phyloP scores from a whole-genome alignment of 371 early-diverging fungal species.

The Circinella umbellata region DNA sequence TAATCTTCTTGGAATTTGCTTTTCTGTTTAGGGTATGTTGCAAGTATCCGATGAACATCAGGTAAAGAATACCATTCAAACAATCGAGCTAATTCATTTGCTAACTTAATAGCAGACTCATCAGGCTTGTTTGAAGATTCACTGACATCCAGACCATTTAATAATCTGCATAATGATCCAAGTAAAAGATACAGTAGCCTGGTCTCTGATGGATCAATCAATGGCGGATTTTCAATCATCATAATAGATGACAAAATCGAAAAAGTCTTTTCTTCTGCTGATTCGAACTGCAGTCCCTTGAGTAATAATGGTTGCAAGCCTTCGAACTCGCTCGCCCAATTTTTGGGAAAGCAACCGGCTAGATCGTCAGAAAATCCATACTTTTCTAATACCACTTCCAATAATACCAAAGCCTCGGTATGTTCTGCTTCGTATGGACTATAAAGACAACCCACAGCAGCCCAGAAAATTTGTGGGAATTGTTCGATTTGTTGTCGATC shows the following conservation, averaged over 20 bases:
- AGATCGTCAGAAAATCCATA: slow-evolving; percentile 30
- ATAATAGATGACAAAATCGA: slow-evolving; percentile 43
- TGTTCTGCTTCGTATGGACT: slow-evolving; percentile 83
- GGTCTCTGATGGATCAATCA: slow-evolving; percentile 70
- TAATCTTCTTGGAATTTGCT: slow-evolving; percentile 77
- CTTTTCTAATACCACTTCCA: slow-evolving; percentile 68
- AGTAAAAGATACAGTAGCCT: slow-evolving; percentile 70
- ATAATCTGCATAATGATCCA: slow-evolving; percentile 69
- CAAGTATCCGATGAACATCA: slow-evolving; percentile 60
- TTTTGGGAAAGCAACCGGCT: slow-evolving; percentile 65
- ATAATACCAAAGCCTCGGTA: slow-evolving; percentile 64
- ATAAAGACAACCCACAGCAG: slow-evolving; percentile 75
- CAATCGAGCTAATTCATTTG: slow-evolving; percentile 54
- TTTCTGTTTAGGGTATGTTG: slow-evolving; percentile 67
- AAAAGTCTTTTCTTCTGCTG: slow-evolving; percentile 60
- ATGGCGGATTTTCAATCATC: slow-evolving; percentile 58
- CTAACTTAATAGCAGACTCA: slow-evolving; percentile 35
- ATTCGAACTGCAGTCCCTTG: slow-evolving; percentile 71
- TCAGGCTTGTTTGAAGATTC: slow-evolving; percentile 19
- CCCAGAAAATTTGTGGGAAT: slow-evolving; percentile 87
- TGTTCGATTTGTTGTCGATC: slow-evolving; percentile 59
- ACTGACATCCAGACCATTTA: slow-evolving; percentile 66
- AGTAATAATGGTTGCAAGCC: slow-evolving; percentile 81
- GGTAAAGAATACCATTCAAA: slow-evolving; percentile 57
- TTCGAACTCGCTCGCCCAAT: slow-evolving; percentile 78